Evolutionary conservation across 805 yeast genomes (phyloP), one percentile per base, ranked within the genome.

Genomic region (Wickerhamia fluorescens): DNA sequence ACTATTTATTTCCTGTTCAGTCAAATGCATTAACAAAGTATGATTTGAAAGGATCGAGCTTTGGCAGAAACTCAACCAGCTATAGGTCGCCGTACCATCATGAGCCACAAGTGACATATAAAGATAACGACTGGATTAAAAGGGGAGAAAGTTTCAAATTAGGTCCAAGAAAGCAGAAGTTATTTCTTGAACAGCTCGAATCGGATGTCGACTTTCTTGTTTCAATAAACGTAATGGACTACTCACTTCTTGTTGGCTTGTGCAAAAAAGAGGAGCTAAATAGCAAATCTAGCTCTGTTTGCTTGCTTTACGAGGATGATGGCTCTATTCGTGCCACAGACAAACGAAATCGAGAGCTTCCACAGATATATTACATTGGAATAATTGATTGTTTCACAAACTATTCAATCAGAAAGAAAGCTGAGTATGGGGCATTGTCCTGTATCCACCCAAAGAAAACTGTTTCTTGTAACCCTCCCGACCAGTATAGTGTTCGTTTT

Each of bases 1-100:
- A 92, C 63, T 92, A 92, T 49, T 68, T 92, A 27, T 92, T 94
- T 58, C 97, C 99, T 0, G 94, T 96, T 5, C 85, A 84, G 47
- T 67, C 87, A 27, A 92, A 83, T 38, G 78, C 89, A 31, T 94
- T 87, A 51, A 60, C 71, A 23, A 83, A 87, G 23, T 92, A 75
- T 55, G 99, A 92, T 51, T 68, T 92, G 51, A 92, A 92, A 51
- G 99, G 99, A 1, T 86, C 96, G 1, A 74, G 94, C 0, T 69
- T 82, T 65, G 96, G 96, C 3, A 67, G 94, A 41, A n/a, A n/a
- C n/a, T 58, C 55, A 37, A 86, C 80, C 0, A 51, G 56, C 33
- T 45, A 60, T 4, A 48, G 40, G 30, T 53, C 47, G 7, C 37
- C 44, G 32, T 38, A 36, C 8, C 41, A 45, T 6, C 50, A 44